Conservation (phyloP, 73 alveolate genomes). For the Tetrahymena elliotti region DNA sequence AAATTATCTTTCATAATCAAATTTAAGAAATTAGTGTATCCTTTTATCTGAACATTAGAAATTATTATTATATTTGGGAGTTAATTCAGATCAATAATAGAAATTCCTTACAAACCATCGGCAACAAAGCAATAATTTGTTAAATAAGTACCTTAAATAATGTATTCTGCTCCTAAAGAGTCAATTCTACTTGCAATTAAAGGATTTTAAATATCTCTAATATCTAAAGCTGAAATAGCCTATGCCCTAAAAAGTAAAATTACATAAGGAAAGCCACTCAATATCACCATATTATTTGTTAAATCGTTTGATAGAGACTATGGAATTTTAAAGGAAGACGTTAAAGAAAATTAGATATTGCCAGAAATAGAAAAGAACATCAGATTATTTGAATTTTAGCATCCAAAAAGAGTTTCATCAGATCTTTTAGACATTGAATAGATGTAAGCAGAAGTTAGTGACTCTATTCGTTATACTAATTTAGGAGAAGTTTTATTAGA, state of each 20-base stretch:
- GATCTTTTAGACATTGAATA: not conserved
- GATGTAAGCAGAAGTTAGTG: not conserved
- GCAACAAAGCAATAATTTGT: not conserved
- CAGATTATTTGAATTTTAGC: not conserved
- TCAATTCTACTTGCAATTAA: not conserved
- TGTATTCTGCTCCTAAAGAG: not conserved
- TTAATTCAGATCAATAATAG: not conserved
- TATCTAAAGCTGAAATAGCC: not conserved
- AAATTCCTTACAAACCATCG: not conserved
- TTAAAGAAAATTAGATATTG: not conserved
- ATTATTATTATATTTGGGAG: not conserved
- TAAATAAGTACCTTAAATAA: not conserved
- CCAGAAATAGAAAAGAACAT: not conserved
- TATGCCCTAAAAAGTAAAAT: not conserved
- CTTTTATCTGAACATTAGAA: not conserved
- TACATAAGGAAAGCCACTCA: not conserved
- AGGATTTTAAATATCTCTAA: not conserved
- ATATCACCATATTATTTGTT: not conserved
- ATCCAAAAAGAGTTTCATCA: not conserved
- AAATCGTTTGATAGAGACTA: not conserved
- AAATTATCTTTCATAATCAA: not conserved
- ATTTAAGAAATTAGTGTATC: not conserved
- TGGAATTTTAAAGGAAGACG: not conserved
- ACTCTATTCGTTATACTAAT: not conserved
- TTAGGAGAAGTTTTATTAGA: not conserved